phyloP scores from a whole-genome alignment of 495 filamentous ascomycete genomes.

The Corynascus novoguineensis region DNA sequence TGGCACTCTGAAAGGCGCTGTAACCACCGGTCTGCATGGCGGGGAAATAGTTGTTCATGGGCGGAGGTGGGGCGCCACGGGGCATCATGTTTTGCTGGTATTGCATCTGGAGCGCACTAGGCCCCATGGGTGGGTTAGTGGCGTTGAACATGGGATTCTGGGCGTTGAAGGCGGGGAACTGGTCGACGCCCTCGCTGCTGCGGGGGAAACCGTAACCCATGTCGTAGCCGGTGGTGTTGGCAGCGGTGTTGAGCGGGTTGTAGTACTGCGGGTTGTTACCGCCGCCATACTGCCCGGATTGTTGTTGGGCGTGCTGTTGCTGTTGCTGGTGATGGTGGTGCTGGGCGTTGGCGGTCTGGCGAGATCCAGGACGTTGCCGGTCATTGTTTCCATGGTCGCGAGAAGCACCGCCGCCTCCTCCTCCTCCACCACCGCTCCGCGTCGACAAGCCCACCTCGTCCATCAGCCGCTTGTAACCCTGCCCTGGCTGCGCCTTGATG shows the following conservation, averaged over 20 bases:
- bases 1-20: slow-evolving; percentile 41
- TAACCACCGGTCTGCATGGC: slow-evolving; percentile 44
- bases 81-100: slow-evolving; percentile 55
- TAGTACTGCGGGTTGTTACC: slow-evolving; percentile 35
- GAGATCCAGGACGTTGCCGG: slow-evolving; percentile 51
- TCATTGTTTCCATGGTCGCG: slow-evolving; percentile 46
- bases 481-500: slow-evolving; percentile 86
- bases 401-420: slow-evolving; percentile 30
- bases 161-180: slow-evolving; percentile 48
- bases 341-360: slow-evolving; percentile 41
- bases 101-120: slow-evolving; percentile 50
- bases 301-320: slow-evolving; percentile 26
- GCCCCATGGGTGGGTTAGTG: slow-evolving; percentile 42
- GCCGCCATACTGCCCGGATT: slow-evolving; percentile 23
- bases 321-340: slow-evolving; percentile 29
- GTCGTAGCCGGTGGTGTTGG: slow-evolving; percentile 35
- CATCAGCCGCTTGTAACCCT: slow-evolving; percentile 98
- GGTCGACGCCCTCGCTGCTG: slow-evolving; percentile 53
- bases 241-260: slow-evolving; percentile 36
- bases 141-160: slow-evolving; percentile 48
- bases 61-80: slow-evolving; percentile 37
- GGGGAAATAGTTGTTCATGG: slow-evolving; percentile 49
- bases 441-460: slow-evolving; percentile 86
- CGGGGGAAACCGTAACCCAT: slow-evolving; percentile 49
- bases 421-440: slow-evolving; percentile 32